phyloP scores from a whole-genome alignment of 306 rosid species.

The Begonia fuchsioides region DNA sequence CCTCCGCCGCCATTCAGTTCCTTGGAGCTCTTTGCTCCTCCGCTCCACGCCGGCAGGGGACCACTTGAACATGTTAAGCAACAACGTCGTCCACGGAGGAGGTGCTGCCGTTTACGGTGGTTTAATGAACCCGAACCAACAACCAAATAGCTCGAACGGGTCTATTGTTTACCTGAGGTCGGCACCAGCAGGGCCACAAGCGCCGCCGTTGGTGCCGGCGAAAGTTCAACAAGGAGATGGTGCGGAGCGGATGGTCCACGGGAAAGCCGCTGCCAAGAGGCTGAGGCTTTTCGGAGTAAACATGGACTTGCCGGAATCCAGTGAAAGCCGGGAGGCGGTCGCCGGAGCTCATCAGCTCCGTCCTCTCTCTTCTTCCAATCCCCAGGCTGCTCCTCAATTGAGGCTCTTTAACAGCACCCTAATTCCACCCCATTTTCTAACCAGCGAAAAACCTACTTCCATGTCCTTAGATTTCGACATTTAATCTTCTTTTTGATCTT shows the following conservation, averaged over 20 bases:
- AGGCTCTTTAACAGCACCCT: conserved; percentile 27
- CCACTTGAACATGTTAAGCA: conserved; percentile 12
- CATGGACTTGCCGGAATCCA: conserved; percentile 28
- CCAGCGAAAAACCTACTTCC: conserved; percentile 15
- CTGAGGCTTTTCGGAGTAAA: conserved; percentile 39
- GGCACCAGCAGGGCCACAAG: conserved; percentile 8
- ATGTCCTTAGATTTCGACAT: conserved; percentile 25
- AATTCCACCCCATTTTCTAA: conserved; percentile 17
- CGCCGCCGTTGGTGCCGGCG: background rate
- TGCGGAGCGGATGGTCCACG: conserved; percentile 19
- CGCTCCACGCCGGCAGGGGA: conserved; percentile 13
- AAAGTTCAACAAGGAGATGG: background rate
- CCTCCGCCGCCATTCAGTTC: conserved; percentile 1
- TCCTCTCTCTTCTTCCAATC: too few relatives aligned
- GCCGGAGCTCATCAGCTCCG: too few relatives aligned
- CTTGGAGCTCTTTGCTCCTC: conserved; percentile 26
- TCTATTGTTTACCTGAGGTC: conserved; percentile 18
- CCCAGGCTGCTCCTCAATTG: conserved; percentile 15
- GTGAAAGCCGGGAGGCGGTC: too few relatives aligned
- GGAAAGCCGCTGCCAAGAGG: conserved; percentile 20
- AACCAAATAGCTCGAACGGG: background rate
- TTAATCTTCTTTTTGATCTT: conserved; percentile 5
- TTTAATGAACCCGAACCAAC: conserved; percentile 3
- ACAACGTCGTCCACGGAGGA: conserved; percentile 2
- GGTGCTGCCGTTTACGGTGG: conserved; percentile 13